phyloP scores from a whole-genome alignment of 2,329 filamentous ascomycete genomes.

The Fusarium sp. region DNA sequence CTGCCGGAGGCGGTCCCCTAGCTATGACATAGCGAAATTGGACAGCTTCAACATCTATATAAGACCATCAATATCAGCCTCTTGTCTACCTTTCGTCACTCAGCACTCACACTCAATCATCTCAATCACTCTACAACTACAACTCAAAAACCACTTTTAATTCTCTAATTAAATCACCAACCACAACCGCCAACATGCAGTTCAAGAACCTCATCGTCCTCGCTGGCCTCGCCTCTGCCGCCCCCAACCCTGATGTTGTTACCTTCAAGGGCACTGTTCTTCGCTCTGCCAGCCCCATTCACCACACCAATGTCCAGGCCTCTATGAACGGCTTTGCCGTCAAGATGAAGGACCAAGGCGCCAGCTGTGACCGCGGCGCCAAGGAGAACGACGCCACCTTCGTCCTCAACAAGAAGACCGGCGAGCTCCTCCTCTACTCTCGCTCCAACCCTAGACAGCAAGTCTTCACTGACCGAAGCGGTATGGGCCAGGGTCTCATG shows the following conservation, averaged over 20 bases:
- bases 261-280: constrained; percentile 62
- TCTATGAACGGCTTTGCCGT: constrained; percentile 57
- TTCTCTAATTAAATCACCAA: not conserved
- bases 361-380: constrained; percentile 57
- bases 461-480: constrained; percentile 65
- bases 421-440: constrained; percentile 60
- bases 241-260: constrained; percentile 29
- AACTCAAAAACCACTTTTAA: not conserved
- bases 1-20: not conserved
- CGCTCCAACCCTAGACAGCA: constrained; percentile 55
- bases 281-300: constrained; percentile 60
- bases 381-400: constrained; percentile 61
- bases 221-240: constrained; percentile 45
- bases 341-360: constrained; percentile 57
- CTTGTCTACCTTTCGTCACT: not conserved
- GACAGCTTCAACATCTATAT: constrained; percentile 21
- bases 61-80: constrained; percentile 9
- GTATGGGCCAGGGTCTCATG: constrained; percentile 67
- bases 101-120: constrained; percentile 16
- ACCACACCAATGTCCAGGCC: constrained; percentile 64
- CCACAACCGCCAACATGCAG: constrained; percentile 44
- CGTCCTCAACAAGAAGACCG: constrained; percentile 55
- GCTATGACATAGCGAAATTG: constrained; percentile 11
- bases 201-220: constrained; percentile 42
- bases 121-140: not conserved